These are phyloP conservation scores for Protomyces inundatus DNA, from an alignment of 1,139 yeast genomes.

Conservation along the genomic window DNA sequence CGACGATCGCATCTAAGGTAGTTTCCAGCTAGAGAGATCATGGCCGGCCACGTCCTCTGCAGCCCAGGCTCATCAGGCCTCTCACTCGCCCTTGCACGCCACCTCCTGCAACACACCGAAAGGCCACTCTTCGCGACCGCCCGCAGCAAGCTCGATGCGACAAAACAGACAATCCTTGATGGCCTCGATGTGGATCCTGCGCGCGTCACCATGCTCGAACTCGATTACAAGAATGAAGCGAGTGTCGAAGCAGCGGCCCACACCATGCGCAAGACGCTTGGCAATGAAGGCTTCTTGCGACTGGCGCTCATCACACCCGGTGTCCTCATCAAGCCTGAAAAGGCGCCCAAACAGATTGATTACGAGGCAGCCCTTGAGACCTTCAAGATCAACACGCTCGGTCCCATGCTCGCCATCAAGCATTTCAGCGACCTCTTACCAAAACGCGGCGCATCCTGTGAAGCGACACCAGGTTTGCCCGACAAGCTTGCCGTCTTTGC, in stretches of 20 bases:
- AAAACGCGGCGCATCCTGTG: constrained; percentile 2
- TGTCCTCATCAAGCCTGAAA: constrained; percentile 14
- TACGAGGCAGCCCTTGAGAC: constrained; percentile 15
- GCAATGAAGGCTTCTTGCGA: constrained; percentile 5
- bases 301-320: constrained; percentile 20
- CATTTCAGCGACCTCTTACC: constrained; percentile 19
- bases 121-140: constrained; percentile 22
- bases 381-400: constrained; percentile 22
- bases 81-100: constrained; percentile 14
- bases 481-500: constrained; percentile 18
- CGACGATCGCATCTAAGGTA: neutral
- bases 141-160: constrained; percentile 1
- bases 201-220: constrained; percentile 11
- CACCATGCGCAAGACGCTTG: neutral
- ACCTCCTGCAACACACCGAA: constrained; percentile 4
- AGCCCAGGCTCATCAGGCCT: constrained; percentile 23
- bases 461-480: constrained; percentile 6
- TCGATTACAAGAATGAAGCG: constrained; percentile 10
- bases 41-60: constrained; percentile 3
- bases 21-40: neutral
- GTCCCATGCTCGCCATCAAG: constrained; percentile 25
- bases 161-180: constrained; percentile 11
- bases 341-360: constrained; percentile 15
- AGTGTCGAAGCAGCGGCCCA: constrained; percentile 1
- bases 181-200: constrained; percentile 1